Percentiles rank a stretch among this genome's conserved stretches.
phyloP scores from a whole-genome alignment of 129 eudicot genomes.

The carrot (Daucus carota) region DNA sequence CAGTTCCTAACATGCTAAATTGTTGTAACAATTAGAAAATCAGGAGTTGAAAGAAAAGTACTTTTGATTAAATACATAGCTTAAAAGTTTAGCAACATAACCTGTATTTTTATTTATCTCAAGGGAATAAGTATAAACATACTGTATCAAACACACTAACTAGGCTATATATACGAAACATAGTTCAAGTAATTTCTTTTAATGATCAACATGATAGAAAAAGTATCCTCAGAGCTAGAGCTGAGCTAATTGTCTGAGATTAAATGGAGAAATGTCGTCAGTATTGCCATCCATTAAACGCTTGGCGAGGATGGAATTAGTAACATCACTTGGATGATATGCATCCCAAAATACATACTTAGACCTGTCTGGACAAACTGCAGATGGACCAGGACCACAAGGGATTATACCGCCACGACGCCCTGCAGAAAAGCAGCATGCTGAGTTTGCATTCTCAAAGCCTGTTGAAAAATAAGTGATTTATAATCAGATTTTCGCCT shows the following conservation, averaged over 20 bases:
- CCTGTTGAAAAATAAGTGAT: slow-evolving; percentile 26
- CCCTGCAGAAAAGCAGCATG: slow-evolving; percentile 63
- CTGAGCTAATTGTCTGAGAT: slow-evolving; percentile 29
- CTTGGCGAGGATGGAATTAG: slow-evolving; percentile 46
- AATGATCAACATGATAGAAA: neutral
- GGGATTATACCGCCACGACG: slow-evolving; percentile 67
- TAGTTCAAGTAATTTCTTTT: neutral
- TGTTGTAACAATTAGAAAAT: no score
- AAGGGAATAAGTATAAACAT: neutral
- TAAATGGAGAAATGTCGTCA: slow-evolving; percentile 50
- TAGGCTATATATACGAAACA: neutral
- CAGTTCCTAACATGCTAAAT: no score
- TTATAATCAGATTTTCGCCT: neutral
- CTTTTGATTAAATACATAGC: neutral
- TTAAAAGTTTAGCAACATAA: neutral
- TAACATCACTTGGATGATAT: slow-evolving; percentile 76
- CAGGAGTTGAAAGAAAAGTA: neutral
- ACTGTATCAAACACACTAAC: neutral
- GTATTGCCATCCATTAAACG: slow-evolving; percentile 56
- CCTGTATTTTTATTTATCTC: neutral
- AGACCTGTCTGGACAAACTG: slow-evolving; percentile 61
- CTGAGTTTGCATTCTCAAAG: slow-evolving; percentile 52
- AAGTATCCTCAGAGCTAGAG: neutral
- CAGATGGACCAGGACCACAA: slow-evolving; percentile 61
- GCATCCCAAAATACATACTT: slow-evolving; percentile 92